Base-by-base conservation (phyloP, 2,329 filamentous ascomycete species). In the Paecilomyces niveus region DNA sequence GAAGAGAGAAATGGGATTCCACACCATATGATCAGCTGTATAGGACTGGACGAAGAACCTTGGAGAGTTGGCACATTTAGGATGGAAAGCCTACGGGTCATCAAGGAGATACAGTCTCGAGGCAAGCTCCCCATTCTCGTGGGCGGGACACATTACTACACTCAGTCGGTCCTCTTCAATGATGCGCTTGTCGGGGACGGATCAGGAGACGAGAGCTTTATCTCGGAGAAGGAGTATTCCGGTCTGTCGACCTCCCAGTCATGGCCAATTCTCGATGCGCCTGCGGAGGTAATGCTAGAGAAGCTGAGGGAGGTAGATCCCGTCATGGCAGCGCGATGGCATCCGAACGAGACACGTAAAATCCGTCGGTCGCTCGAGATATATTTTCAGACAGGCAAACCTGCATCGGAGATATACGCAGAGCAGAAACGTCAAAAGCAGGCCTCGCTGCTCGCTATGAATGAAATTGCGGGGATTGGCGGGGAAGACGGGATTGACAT, bases 61-160 rank as follows among this genome's bases (percentile, higher is more conserved):
- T 97, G 93, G 92, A 86, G 85, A 3, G 89, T 97, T 8, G 85
- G 88, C 0, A 81, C 84, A 29, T 99, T 95, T 70, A 89, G 89
- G 54, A 80, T 80, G 51, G 85, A 89, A 64, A 89, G 90, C 1
- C 78, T 83, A 32, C 77, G 78, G 15, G 78, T 88, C 15, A 93
- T 99, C 61, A 76, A 82, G 24, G 90, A 94, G 50, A 96, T 99
- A 57, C 83, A 88, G 54, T 78, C 78, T 7, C 82, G 93, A 66
- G 90, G 91, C 0, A 89, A 88, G 62, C 74, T 97, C 11, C 94
- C 94, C 0, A 92, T 99, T 29, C 77, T 99, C 0, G 94, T 97
- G 1, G 94, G 94, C 26, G 94, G 94, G 8, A 96, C 93, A 10
- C 91, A 96, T 68, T 99, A 97, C 76, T 99, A 99, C 70, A 89